Evolutionary conservation across 2,329 filamentous ascomycete species (phyloP).

Genomic region (Cryphonectria radicalis): DNA sequence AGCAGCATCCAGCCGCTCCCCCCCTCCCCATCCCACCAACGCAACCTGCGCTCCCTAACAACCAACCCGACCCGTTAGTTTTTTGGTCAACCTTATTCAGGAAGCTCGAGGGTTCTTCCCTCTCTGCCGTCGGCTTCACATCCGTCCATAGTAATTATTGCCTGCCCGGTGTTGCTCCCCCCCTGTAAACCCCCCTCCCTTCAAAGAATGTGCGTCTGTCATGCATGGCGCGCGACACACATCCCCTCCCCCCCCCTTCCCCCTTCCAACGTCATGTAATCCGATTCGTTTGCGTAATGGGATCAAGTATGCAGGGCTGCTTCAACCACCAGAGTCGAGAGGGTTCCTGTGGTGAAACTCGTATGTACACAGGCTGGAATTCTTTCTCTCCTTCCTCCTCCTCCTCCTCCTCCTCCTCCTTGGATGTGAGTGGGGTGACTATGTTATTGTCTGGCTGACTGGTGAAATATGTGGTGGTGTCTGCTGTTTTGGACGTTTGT

Average conservation of each 20-base stretch:
- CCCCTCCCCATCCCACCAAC: background rate
- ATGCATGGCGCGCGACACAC: background rate
- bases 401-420: background rate
- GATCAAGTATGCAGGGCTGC: background rate
- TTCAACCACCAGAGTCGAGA: background rate
- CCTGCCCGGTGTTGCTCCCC: background rate
- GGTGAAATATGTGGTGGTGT: background rate
- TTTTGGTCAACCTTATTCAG: background rate
- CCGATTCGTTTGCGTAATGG: background rate
- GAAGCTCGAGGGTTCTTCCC: no score
- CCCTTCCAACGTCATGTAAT: no score
- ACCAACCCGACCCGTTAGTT: background rate
- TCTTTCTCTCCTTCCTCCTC: background rate
- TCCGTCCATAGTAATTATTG: background rate
- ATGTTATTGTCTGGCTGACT: no score
- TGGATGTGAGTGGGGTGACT: background rate
- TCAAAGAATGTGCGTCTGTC: background rate
- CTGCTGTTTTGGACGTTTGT: background rate
- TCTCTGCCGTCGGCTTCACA: background rate
- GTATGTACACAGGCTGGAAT: background rate
- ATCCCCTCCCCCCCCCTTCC: no score
- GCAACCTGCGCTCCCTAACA: background rate
- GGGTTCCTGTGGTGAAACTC: background rate
- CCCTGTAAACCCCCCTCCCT: background rate
- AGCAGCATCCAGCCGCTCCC: background rate